Percentiles rank a stretch among this genome's conserved stretches.
Conservation (phyloP, 169 alveolate genomes). For the Cryptosporidium meleagridis region DNA sequence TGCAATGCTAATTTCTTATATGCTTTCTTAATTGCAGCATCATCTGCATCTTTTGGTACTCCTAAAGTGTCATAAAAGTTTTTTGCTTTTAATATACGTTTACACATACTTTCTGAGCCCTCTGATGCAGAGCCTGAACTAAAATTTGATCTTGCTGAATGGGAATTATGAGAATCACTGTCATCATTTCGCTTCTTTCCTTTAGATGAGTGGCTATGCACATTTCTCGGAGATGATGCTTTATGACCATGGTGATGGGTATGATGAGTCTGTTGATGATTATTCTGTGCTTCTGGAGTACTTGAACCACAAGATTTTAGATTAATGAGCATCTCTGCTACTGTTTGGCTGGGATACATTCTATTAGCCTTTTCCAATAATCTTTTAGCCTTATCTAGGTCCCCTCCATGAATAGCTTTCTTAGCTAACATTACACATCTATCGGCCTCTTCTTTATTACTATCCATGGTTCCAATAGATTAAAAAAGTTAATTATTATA, state of each 20-base stretch:
- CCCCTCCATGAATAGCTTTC: constrained; percentile 79
- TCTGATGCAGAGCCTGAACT: constrained; percentile 25
- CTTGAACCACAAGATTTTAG: background rate
- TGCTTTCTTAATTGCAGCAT: constrained; percentile 90
- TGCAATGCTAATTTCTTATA: constrained; percentile 94
- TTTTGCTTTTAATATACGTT: constrained; percentile 85
- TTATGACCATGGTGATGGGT: background rate
- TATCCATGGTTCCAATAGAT: constrained; percentile 78
- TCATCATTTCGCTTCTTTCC: background rate
- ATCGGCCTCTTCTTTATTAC: constrained; percentile 83
- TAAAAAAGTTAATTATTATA: background rate
- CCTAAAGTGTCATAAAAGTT: constrained; percentile 93
- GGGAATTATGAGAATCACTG: background rate
- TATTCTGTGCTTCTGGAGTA: background rate
- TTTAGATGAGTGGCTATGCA: background rate
- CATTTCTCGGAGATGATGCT: background rate
- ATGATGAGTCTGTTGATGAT: background rate
- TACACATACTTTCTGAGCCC: constrained; percentile 75
- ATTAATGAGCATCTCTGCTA: constrained; percentile 59
- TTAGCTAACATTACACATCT: constrained; percentile 81
- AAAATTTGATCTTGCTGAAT: background rate
- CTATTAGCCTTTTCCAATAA: constrained; percentile 80
- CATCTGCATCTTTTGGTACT: constrained; percentile 88
- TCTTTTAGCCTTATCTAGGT: constrained; percentile 81
- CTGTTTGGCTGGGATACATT: constrained; percentile 83